phyloP scores from a whole-genome alignment of 1,284 basidiomycete genomes.

The Rhodotorula sp. region DNA sequence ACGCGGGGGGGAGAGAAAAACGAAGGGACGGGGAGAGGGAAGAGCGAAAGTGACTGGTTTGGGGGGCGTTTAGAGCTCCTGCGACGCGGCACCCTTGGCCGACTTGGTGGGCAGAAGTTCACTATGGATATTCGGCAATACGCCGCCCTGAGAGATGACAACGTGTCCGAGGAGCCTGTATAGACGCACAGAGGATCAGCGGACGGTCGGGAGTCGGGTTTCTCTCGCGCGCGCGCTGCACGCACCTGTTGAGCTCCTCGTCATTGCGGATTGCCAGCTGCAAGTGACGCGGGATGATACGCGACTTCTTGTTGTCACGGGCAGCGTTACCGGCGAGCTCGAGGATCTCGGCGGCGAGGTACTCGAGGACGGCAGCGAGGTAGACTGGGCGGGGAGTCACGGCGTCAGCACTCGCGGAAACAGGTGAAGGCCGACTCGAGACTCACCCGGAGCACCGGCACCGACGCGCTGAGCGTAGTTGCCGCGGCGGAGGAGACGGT shows the following conservation, averaged over 20 bases:
- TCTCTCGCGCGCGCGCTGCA: not conserved
- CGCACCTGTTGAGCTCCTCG: conserved; percentile 44
- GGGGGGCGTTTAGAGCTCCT: conserved; percentile 11
- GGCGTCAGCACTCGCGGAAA: not conserved
- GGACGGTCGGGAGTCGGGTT: not conserved
- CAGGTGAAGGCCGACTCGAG: conserved; percentile 11
- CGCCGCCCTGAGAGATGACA: conserved; percentile 74
- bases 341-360: conserved; percentile 81
- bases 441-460: conserved; percentile 68
- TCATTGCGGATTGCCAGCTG: conserved; percentile 72
- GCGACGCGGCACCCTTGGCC: conserved; percentile 14
- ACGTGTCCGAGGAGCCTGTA: conserved; percentile 75
- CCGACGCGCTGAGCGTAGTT: conserved; percentile 64
- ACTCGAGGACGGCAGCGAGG: conserved; percentile 78
- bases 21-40: not conserved
- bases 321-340: conserved; percentile 80
- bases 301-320: conserved; percentile 73
- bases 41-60: not conserved
- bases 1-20: not conserved
- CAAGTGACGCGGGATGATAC: conserved; percentile 85
- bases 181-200: not conserved
- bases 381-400: conserved; percentile 63
- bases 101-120: conserved; percentile 67
- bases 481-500: conserved; percentile 62
- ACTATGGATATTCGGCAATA: conserved; percentile 54